Conservation (phyloP, 2,329 filamentous ascomycete genomes). For the Cladosporium cucumerinum region DNA sequence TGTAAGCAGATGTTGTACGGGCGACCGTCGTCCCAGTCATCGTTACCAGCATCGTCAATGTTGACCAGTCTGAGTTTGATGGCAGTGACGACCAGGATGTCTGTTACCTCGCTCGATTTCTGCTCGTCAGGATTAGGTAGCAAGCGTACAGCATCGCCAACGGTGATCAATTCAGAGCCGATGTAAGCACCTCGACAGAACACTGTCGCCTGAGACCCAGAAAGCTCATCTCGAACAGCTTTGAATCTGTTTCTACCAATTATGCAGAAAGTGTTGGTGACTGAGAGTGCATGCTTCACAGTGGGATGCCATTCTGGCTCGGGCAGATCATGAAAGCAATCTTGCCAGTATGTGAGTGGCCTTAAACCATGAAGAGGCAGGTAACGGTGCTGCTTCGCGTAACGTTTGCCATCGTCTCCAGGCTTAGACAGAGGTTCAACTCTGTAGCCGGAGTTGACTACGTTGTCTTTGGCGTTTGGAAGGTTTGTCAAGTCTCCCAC, state of each 20-base stretch:
- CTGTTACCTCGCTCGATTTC: conserved; percentile 37
- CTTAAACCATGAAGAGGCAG: conserved; percentile 53
- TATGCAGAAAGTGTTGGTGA: conserved; percentile 52
- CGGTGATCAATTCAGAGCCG: conserved; percentile 53
- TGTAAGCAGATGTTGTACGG: conserved; percentile 47
- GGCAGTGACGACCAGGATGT: conserved; percentile 53
- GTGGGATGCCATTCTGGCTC: conserved; percentile 50
- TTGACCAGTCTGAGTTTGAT: conserved; percentile 51
- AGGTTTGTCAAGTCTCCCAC: conserved; percentile 47
- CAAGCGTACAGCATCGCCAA: conserved; percentile 55
- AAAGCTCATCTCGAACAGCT: conserved; percentile 39
- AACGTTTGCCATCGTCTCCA: conserved; percentile 44
- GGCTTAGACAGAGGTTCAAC: conserved; percentile 56
- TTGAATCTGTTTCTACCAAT: conserved; percentile 52
- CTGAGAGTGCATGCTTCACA: conserved; percentile 52
- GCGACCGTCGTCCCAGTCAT: conserved; percentile 45
- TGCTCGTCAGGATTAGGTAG: conserved; percentile 24
- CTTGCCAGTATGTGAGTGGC: conserved; percentile 54
- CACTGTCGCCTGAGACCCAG: conserved; percentile 52
- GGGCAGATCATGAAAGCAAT: conserved; percentile 44
- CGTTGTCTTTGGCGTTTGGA: conserved; percentile 38
- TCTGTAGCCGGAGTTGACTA: conserved; percentile 54
- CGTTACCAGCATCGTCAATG: conserved; percentile 46
- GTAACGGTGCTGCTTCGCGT: conserved; percentile 54
- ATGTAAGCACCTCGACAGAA: conserved; percentile 54